These are phyloP conservation scores for Tetrapisispora namnaoensis DNA, from an alignment of 805 yeast species.

Conservation along the genomic window DNA sequence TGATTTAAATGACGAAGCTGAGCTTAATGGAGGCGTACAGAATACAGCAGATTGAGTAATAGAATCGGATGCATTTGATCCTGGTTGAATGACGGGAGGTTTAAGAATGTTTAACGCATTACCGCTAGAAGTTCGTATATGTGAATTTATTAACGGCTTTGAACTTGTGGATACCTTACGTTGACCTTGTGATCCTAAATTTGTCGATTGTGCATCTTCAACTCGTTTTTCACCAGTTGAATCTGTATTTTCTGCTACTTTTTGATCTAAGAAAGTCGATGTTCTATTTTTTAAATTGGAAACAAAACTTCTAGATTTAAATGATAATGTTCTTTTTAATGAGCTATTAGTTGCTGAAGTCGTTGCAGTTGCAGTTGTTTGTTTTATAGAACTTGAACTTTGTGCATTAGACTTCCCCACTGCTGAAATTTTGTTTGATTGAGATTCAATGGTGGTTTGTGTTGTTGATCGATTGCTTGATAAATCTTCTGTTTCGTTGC, in stretches of 20 bases:
- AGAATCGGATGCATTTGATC: not conserved
- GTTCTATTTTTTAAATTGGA: slow-evolving; percentile 13
- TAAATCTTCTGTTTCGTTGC: not conserved
- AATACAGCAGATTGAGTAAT: slow-evolving; percentile 11
- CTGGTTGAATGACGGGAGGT: not conserved
- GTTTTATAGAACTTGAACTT: not conserved
- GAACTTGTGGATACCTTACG: not conserved
- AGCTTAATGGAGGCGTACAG: slow-evolving; percentile 14
- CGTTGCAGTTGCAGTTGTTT: not conserved
- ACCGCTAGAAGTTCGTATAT: not conserved
- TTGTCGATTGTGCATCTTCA: not conserved
- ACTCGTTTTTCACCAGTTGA: not conserved
- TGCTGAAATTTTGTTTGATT: not conserved
- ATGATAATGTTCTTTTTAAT: slow-evolving; percentile 22
- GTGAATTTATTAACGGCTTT: not conserved
- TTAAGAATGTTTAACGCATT: not conserved
- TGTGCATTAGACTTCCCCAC: not conserved
- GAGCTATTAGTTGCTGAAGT: not conserved
- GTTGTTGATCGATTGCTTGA: not conserved
- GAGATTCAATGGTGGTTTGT: not conserved
- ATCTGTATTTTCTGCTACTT: not conserved
- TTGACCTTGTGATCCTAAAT: not conserved
- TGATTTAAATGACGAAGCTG: slow-evolving; percentile 1
- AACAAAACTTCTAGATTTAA: slow-evolving; percentile 20
- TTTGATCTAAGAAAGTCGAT: not conserved